Evolutionary conservation across 805 yeast species (phyloP).

Genomic region (Wickerhamiella alocasiicola): DNA sequence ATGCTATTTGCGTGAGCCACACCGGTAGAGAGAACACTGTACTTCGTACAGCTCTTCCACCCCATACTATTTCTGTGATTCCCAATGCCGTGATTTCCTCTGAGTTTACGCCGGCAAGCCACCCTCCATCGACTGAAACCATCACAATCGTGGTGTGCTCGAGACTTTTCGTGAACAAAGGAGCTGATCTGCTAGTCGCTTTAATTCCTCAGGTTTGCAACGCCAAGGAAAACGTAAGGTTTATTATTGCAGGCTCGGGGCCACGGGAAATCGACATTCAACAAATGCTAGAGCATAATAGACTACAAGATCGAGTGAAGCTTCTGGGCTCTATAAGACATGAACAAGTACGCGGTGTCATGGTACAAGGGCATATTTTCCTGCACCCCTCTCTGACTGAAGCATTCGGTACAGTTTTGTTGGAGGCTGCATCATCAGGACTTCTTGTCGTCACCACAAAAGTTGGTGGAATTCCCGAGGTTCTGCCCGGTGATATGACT

Average conservation of each 20-base stretch:
- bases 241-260: slow-evolving; percentile 92
- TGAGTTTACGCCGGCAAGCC: slow-evolving; percentile 42
- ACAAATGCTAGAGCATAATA: slow-evolving; percentile 82
- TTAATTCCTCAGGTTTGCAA: slow-evolving; percentile 74
- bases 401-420: slow-evolving; percentile 94
- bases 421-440: slow-evolving; percentile 97
- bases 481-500: slow-evolving; percentile 85
- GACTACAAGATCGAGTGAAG: slow-evolving; percentile 76
- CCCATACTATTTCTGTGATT: slow-evolving; percentile 68
- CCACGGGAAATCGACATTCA: slow-evolving; percentile 89
- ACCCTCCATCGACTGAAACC: slow-evolving; percentile 19
- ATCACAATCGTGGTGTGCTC: slow-evolving; percentile 70
- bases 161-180: slow-evolving; percentile 88
- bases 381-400: slow-evolving; percentile 90
- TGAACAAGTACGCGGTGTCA: slow-evolving; percentile 83
- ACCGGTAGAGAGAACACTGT: slow-evolving; percentile 95
- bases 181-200: slow-evolving; percentile 77
- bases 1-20: slow-evolving; percentile 91
- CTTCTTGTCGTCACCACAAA: slow-evolving; percentile 83
- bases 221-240: slow-evolving; percentile 49
- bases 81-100: slow-evolving; percentile 92
- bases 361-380: slow-evolving; percentile 89
- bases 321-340: slow-evolving; percentile 80
- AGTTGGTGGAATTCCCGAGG: slow-evolving; percentile 98
- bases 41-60: slow-evolving; percentile 71